Base-by-base conservation (phyloP, 1,139 yeast genomes). In the Geotrichum fermentans region DNA sequence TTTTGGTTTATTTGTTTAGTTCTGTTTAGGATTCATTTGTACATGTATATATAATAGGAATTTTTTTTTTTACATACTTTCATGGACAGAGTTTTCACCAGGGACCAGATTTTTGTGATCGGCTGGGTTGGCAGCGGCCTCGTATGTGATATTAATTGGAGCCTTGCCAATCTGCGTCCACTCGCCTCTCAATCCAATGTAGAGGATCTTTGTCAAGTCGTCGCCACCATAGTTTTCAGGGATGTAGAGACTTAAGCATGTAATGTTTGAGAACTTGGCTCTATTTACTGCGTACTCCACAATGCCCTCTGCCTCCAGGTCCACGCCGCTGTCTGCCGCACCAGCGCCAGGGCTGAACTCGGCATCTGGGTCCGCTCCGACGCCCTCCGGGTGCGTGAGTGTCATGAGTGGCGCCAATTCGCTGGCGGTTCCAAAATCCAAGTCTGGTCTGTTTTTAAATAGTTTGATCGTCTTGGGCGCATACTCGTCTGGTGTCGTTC, bases 61-160 rank as follows among this genome's bases (percentile, higher is more conserved):
- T 59, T 44, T 18, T 59, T n/a, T n/a, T n/a, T 16, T 3, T 35
- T 49, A 44, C 45, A 51, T 40, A 35, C 47, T 43, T 18, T 51
- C 42, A 13, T 44, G 50, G 42, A 50, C 52, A 21, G 54, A 42
- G 45, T 59, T 44, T 18, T 59, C 67, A 3, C 60, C 63, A 20
- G 56, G 79, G 69, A 58, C 66, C 55, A 75, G 50, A 55, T 73
- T 78, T 61, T 82, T 81, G 66, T 90, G 97, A 63, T 90, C 97
- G 2, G 83, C 79, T 0, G 96, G 96, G 62, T 89, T 89, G 5
- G 97, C 94, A 1, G 96, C 95, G 53, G 89, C 79, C 65, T 90
- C 97, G 65, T 90, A 90, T 24, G 84, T 62, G 0, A 95, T 74
- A 18, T 83, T 75, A 17, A 86, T 80, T 0, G 95, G 95, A 52